phyloP scores from a whole-genome alignment of 2,329 filamentous ascomycete genomes.

The Apiospora pterosperma region DNA sequence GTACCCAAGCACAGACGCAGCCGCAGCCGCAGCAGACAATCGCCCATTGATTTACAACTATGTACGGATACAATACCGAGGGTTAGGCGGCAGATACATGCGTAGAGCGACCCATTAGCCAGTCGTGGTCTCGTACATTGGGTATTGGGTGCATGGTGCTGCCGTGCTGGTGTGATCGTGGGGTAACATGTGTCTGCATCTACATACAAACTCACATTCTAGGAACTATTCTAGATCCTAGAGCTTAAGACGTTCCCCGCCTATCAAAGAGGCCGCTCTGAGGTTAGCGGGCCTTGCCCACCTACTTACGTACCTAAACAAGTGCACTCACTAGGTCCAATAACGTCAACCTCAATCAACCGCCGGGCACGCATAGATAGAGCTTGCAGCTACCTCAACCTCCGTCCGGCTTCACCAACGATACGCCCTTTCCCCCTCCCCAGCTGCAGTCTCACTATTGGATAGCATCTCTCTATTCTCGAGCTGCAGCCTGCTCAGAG shows the following conservation, averaged over 20 bases:
- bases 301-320: not conserved
- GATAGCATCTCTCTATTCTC: not conserved
- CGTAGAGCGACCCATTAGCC: not conserved
- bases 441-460: not conserved
- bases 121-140: no score
- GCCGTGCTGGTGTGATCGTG: conserved; percentile 1
- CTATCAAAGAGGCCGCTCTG: not conserved
- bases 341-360: not conserved
- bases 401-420: not conserved
- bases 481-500: not conserved
- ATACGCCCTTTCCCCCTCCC: not conserved
- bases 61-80: not conserved
- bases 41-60: no score
- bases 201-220: no score
- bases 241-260: not conserved
- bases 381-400: not conserved
- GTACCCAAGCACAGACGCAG: no score
- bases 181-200: not conserved
- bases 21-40: not conserved
- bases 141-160: not conserved
- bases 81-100: not conserved
- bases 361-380: not conserved
- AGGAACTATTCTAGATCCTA: not conserved
- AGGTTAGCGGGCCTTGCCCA: no score
- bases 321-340: not conserved